Base-by-base conservation (phyloP, 2,329 filamentous ascomycete genomes). In the Talaromyces piceae region DNA sequence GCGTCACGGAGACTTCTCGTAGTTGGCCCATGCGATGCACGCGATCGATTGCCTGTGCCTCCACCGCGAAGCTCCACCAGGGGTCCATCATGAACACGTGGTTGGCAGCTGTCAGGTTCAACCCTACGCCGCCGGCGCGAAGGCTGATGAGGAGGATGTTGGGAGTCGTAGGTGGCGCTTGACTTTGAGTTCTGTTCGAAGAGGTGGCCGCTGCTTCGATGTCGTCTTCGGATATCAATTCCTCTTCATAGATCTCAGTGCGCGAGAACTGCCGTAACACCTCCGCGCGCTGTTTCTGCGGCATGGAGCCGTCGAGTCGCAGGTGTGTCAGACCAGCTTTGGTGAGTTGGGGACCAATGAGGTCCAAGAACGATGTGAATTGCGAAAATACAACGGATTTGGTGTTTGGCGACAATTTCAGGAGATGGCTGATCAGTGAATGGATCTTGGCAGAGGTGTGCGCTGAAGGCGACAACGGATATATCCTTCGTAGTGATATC, bases 21-120 rank as follows among this genome's bases (percentile, higher is more conserved):
- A 87, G 83, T 68, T 98, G 93, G 0, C 93, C 93, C 88, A 98
- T 96, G 7, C 93, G 83, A 73, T 98, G 93, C 28, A 98, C 90
- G 1, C 93, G 88, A 72, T 98, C 93, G 63, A 98, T 97, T 7
- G 93, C 93, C 70, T 98, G 93, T 4, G 91, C 89, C 70, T 98
- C 93, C 11, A 97, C 85, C 0, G 93, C 91, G 69, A 91, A 98
- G 64, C 88, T 94, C 93, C 93, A 98, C 93, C 93, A 98, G 0
- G 93, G 93, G 68, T 98, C 93, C 93, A 98, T 97, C 87, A 98
- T 94, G 73, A 86, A 98, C 4, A 98, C 94, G 49, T 88, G 77
- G 57, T 85, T 88, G 5, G 93, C 93, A 58, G 84, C 84, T 0
- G 91, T 97, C 55, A 98, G 71, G 64, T 98, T 98, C 41, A 98